A percentile compares a stretch with the other conserved stretches of the same genome.
These are phyloP conservation scores for Flaveria trinervia DNA, from an alignment of 129 eudicot genomes.

Conservation along the genomic window DNA sequence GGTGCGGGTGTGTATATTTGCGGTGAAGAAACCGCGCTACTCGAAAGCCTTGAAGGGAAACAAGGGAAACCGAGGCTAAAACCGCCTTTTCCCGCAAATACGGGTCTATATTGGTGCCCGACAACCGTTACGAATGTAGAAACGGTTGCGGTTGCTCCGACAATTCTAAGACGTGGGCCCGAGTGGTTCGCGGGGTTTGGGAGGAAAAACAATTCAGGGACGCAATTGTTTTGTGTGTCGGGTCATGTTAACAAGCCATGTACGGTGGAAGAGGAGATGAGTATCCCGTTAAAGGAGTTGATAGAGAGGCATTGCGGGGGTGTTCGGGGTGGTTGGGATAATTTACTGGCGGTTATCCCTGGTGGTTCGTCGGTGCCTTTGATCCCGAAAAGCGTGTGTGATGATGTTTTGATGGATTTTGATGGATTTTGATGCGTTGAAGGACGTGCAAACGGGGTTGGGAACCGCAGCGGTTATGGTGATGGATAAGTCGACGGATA, in stretches of 20 bases:
- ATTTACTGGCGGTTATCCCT: slow-evolving; percentile 76
- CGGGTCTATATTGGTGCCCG: slow-evolving; percentile 86
- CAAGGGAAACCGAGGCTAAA: slow-evolving; percentile 89
- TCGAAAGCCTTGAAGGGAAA: slow-evolving; percentile 87
- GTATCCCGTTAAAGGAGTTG: slow-evolving; percentile 82
- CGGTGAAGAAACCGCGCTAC: slow-evolving; percentile 90
- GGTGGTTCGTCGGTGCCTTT: slow-evolving; percentile 85
- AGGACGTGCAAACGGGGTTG: slow-evolving; percentile 68
- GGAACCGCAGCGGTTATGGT: slow-evolving; percentile 93
- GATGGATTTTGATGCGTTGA: slow-evolving; percentile 87
- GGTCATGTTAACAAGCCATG: slow-evolving; percentile 93
- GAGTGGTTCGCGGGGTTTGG: slow-evolving; percentile 89
- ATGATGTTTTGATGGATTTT: slow-evolving; percentile 86
- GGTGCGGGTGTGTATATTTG: slow-evolving; percentile 97
- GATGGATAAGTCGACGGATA: slow-evolving; percentile 83
- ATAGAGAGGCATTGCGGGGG: slow-evolving; percentile 91
- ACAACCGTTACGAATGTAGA: slow-evolving; percentile 90
- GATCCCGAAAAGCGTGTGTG: slow-evolving; percentile 51
- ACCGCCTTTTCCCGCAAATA: slow-evolving; percentile 90
- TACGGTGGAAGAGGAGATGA: slow-evolving; percentile 95
- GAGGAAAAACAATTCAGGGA: slow-evolving; percentile 80
- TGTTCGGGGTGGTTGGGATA: slow-evolving; percentile 92
- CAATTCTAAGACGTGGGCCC: slow-evolving; percentile 76
- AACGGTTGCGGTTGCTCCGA: slow-evolving; percentile 84
- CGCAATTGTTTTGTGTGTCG: slow-evolving; percentile 70